Evolutionary conservation across 257 asterid genomes (phyloP), one percentile per base, ranked within the genome.

Genomic region (Nicotiana tomentosiformis): DNA sequence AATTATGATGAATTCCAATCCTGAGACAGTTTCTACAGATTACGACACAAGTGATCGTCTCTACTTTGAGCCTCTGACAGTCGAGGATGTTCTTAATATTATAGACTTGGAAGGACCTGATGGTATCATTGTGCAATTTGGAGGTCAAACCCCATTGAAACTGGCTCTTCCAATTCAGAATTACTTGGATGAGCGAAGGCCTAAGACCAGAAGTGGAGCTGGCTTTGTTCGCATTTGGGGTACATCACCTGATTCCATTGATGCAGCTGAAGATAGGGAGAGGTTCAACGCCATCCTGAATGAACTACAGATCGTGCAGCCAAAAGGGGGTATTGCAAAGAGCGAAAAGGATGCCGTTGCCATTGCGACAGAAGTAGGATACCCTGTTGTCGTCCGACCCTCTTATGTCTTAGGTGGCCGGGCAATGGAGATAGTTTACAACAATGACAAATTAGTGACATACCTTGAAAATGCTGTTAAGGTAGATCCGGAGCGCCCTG

Each of bases 1-100:
- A 84, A 92, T 96, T 87, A 96, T 96, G 98, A 94, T 94, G 98
- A 96, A 96, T 86, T 96, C 99, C 79, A 96, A 96, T 86, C 99
- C 98, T 1, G 98, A 96, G 87, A 96, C 97, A 33, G 99, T 94
- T 69, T 94, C 98, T 14, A 96, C 98, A 33, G 99, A 96, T 87
- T 96, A 96, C 30, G 98, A 94, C 92, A 94, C 98, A 23, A 96
- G 98, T 81, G 99, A 96, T 66, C 96, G 98, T 14, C 97, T 94
- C 53, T 96, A 96, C 90, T 96, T 96, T 82, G 99, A 96, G 85
- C 98, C 99, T 62, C 92, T 96, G 77, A 96, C 99, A 3, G 94
- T 93, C 35, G 99, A 96, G 84, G 98, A 96, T 85, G 99, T 96
- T 77, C 89, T 93, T 10, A 96, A 94, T 83, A 85, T 94, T 87